Conservation (phyloP, 345 rosid species). For the Salix caprea region DNA sequence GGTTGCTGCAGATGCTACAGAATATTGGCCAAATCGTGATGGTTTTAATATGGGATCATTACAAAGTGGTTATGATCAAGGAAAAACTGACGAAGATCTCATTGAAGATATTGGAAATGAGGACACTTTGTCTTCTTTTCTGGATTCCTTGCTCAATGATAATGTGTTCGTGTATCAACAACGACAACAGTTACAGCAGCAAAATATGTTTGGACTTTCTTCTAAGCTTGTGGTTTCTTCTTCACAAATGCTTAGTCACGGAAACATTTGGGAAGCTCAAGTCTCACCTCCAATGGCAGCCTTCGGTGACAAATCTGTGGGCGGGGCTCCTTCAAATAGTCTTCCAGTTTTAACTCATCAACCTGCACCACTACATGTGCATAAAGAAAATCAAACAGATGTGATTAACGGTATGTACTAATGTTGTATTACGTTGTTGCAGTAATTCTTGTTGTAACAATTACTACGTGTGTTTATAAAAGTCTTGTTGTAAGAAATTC, state of each 20-base stretch:
- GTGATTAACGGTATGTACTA: not conserved
- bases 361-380: not conserved
- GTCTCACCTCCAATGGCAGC: slow-evolving; percentile 17
- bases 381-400: not conserved
- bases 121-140: slow-evolving; percentile 61
- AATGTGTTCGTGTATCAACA: slow-evolving; percentile 28
- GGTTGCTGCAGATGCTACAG: not conserved
- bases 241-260: not conserved
- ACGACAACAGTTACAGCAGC: slow-evolving; percentile 1
- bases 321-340: slow-evolving; percentile 3
- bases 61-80: slow-evolving; percentile 10
- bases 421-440: not conserved
- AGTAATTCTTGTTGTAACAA: no score
- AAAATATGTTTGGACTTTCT: not conserved
- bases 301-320: slow-evolving; percentile 14
- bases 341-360: not conserved
- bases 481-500: no score
- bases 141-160: slow-evolving; percentile 61
- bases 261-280: slow-evolving; percentile 21
- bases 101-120: slow-evolving; percentile 32
- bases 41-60: slow-evolving; percentile 3
- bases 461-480: not conserved
- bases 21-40: slow-evolving; percentile 7
- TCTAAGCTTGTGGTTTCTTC: not conserved
- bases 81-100: slow-evolving; percentile 14